phyloP scores from a whole-genome alignment of 345 rosid species.

The Salix udensis region DNA sequence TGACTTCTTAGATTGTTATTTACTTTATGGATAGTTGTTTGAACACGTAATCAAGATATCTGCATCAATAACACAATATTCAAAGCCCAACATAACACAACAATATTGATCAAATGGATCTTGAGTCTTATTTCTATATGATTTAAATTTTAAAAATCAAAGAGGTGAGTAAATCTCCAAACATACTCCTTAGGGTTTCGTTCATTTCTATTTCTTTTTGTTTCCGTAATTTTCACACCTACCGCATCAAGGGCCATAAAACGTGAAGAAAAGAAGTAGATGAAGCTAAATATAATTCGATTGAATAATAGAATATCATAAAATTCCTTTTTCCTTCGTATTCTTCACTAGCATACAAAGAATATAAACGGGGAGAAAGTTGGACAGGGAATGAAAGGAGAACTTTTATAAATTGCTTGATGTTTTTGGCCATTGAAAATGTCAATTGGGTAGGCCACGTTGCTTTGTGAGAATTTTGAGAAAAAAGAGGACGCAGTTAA shows the following conservation, averaged over 20 bases:
- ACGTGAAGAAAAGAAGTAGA: neutral
- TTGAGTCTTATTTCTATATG: too few species aligned
- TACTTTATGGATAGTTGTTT: too few species aligned
- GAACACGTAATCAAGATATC: too few species aligned
- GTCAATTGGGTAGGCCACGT: neutral
- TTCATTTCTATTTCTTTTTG: too few species aligned
- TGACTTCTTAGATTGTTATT: too few species aligned
- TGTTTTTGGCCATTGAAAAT: neutral
- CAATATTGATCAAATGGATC: too few species aligned
- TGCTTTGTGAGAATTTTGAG: neutral
- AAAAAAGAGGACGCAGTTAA: neutral
- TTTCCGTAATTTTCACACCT: too few species aligned
- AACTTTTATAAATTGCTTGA: neutral
- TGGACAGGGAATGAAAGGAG: neutral
- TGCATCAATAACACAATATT: too few species aligned
- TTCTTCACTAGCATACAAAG: neutral
- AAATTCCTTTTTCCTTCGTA: neutral
- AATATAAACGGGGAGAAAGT: neutral
- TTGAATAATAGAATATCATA: neutral
- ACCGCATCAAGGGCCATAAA: neutral
- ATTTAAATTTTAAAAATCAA: too few species aligned
- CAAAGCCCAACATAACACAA: too few species aligned
- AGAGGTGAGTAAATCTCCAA: too few species aligned
- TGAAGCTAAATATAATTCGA: neutral
- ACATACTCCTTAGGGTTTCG: too few species aligned